A percentile compares a stretch with the other conserved stretches of the same genome.
Conservation (phyloP, 2,329 filamentous ascomycete genomes). For the Epichloe baconii region DNA sequence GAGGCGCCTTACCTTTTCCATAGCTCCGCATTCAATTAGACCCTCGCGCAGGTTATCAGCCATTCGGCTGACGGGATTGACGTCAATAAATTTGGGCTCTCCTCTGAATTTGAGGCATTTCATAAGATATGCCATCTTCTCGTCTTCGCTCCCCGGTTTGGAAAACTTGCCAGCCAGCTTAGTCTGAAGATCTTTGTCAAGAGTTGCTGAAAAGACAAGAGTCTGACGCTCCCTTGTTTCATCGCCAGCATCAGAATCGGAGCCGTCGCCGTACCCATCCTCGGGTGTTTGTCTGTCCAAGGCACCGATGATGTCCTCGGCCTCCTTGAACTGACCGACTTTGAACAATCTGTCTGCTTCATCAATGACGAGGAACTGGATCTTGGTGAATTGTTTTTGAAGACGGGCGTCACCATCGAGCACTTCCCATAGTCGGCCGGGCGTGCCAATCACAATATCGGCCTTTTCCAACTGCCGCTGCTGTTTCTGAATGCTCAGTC, state of each 20-base stretch:
- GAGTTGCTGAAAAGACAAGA: slow-evolving; percentile 91
- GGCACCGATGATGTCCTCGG: slow-evolving; percentile 72
- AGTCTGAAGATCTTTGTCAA: slow-evolving; percentile 81
- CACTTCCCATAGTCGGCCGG: slow-evolving; percentile 88
- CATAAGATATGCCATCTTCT: slow-evolving; percentile 86
- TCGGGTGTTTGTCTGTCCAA: slow-evolving; percentile 61
- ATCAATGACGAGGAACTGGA: slow-evolving; percentile 79
- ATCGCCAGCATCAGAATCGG: slow-evolving; percentile 31
- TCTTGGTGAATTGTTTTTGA: slow-evolving; percentile 54
- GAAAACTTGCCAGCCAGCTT: slow-evolving; percentile 61
- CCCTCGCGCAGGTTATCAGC: slow-evolving; percentile 76
- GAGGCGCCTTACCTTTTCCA: slow-evolving; percentile 61
- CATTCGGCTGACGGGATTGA: slow-evolving; percentile 83
- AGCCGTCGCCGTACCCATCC: slow-evolving; percentile 30
- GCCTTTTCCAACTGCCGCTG: slow-evolving; percentile 71
- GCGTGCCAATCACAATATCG: slow-evolving; percentile 87
- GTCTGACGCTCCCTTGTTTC: slow-evolving; percentile 54
- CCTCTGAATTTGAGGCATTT: slow-evolving; percentile 81
- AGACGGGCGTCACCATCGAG: slow-evolving; percentile 62
- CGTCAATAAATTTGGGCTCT: slow-evolving; percentile 80
- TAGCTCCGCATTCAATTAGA: slow-evolving; percentile 79
- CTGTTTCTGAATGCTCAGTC: slow-evolving; percentile 89
- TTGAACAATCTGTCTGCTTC: slow-evolving; percentile 88
- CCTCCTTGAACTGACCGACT: slow-evolving; percentile 90
- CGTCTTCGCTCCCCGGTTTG: slow-evolving; percentile 44